These are phyloP conservation scores for Alopecurus myosuroides DNA, from an alignment of 176 grass and related monocot species.

Conservation along the genomic window DNA sequence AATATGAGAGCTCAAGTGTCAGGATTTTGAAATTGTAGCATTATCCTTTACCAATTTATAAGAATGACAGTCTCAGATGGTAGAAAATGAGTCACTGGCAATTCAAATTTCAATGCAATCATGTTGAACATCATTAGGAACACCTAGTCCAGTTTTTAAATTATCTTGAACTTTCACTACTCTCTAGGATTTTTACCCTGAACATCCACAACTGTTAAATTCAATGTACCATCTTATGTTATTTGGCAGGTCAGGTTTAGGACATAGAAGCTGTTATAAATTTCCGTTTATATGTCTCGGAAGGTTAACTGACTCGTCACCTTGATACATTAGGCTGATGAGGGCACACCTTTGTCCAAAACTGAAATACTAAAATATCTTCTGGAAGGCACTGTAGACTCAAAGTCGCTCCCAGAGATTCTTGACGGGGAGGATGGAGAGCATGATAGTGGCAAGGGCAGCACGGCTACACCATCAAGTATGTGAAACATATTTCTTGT, in stretches of 20 bases:
- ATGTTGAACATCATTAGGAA: background rate
- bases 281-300: background rate
- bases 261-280: background rate
- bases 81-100: background rate
- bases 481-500: conserved; percentile 10
- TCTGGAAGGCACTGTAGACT: conserved; percentile 63
- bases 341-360: conserved; percentile 40
- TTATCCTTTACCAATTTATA: background rate
- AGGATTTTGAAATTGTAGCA: background rate
- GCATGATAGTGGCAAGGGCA: conserved; percentile 5
- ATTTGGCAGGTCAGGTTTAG: background rate
- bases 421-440: conserved; percentile 53
- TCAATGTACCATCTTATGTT: background rate
- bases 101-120: background rate
- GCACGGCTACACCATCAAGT: conserved; percentile 38
- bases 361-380: conserved; percentile 57
- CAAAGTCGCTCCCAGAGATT: conserved; percentile 32
- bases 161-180: background rate
- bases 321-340: conserved; percentile 39
- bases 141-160: background rate
- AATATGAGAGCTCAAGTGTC: background rate
- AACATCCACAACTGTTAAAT: background rate
- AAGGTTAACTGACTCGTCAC: background rate
- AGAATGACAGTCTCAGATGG: background rate
- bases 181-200: background rate